Conservation (phyloP, 2,329 filamentous ascomycete species). For the Phaeoacremonium minimum region DNA sequence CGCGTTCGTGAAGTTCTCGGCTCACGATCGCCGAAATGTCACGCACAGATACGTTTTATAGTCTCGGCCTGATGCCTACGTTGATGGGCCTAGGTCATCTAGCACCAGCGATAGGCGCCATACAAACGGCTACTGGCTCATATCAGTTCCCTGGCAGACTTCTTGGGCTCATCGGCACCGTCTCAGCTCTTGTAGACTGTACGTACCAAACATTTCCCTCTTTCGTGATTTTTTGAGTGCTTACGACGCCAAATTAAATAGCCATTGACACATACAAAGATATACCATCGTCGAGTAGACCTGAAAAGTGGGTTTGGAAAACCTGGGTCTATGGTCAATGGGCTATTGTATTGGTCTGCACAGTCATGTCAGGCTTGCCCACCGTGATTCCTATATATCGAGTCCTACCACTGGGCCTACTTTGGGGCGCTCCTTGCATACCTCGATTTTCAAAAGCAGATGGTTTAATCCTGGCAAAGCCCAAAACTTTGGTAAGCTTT, state of each 20-base stretch:
- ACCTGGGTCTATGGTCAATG: slow-evolving; percentile 1
- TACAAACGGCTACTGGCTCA: not conserved
- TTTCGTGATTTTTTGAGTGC: not conserved
- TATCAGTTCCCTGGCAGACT: not conserved
- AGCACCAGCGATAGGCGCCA: not conserved
- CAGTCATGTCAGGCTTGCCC: not conserved
- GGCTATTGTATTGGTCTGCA: not conserved
- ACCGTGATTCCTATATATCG: slow-evolving; percentile 1
- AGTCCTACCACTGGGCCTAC: not conserved
- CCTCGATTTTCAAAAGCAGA: not conserved
- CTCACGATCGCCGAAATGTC: no score
- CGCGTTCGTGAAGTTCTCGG: no score
- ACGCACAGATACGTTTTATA: not conserved
- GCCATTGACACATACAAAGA: slow-evolving; percentile 2
- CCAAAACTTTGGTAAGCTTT: not conserved
- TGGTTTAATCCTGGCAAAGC: not conserved
- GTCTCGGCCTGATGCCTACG: not conserved
- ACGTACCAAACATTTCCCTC: not conserved
- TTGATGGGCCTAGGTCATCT: not conserved
- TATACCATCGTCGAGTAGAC: not conserved
- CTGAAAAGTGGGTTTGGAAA: not conserved
- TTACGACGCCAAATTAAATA: no score
- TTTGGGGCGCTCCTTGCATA: slow-evolving; percentile 1
- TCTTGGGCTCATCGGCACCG: slow-evolving; percentile 1
- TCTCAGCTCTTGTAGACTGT: slow-evolving; percentile 1